A percentile compares a stretch with the other conserved stretches of the same genome.
phyloP scores from a whole-genome alignment of 1,139 yeast species.

The Diutina rugosa region DNA sequence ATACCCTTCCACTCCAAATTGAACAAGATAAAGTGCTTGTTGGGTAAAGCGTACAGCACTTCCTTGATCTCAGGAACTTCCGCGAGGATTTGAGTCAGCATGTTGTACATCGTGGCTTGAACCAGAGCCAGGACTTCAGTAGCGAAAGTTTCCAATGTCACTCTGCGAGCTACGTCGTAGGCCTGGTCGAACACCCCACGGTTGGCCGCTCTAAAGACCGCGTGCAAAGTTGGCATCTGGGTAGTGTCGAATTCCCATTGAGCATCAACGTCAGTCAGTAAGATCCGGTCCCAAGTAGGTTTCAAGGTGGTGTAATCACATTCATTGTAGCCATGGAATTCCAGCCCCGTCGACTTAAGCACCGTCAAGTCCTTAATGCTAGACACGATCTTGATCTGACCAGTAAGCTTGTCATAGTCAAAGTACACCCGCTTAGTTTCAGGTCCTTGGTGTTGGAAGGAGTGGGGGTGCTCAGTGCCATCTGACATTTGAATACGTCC shows the following conservation, averaged over 20 bases:
- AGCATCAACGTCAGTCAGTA: constrained; percentile 79
- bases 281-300: constrained; percentile 73
- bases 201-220: constrained; percentile 41
- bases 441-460: constrained; percentile 74
- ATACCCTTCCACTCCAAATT: constrained; percentile 80
- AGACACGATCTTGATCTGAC: constrained; percentile 44
- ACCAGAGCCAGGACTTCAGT: constrained; percentile 80
- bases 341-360: constrained; percentile 82
- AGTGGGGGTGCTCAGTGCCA: constrained; percentile 70
- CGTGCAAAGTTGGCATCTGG: constrained; percentile 26
- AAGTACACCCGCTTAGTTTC: constrained; percentile 58
- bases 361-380: constrained; percentile 77
- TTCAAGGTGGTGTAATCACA: constrained; percentile 82
- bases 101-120: constrained; percentile 93
- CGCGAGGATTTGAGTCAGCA: constrained; percentile 61
- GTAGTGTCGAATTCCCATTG: constrained; percentile 54
- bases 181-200: constrained; percentile 54
- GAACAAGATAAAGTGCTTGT: constrained; percentile 76
- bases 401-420: constrained; percentile 32
- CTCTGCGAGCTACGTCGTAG: constrained; percentile 45
- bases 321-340: constrained; percentile 75
- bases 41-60: constrained; percentile 71
- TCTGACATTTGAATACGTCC: constrained; percentile 8
- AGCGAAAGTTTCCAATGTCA: constrained; percentile 71
- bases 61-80: constrained; percentile 41